Evolutionary conservation across 2,329 filamentous ascomycete species (phyloP).

Genomic region (Stagonosporopsis tanaceti): DNA sequence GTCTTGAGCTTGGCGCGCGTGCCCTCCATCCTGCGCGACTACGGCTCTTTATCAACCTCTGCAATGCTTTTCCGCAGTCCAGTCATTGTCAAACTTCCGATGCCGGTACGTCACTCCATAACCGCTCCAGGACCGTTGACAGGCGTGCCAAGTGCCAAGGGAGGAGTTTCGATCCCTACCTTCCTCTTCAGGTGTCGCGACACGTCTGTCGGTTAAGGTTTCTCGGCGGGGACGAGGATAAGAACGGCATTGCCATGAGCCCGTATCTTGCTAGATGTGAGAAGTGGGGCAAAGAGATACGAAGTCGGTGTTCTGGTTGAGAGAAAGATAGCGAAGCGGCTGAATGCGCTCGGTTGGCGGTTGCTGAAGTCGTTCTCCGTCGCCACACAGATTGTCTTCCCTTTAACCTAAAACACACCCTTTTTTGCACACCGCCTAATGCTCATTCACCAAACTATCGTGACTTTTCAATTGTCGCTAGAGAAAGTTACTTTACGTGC

Average conservation of each 20-base stretch:
- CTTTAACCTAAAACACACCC: background rate
- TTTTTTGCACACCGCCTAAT: no score
- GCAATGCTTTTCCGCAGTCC: background rate
- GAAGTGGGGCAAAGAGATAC: slow-evolving; percentile 8
- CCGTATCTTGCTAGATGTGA: background rate
- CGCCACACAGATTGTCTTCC: background rate
- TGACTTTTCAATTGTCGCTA: background rate
- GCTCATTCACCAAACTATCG: background rate
- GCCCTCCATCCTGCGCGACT: background rate
- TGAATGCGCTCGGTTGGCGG: slow-evolving; percentile 6
- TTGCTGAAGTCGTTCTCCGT: background rate
- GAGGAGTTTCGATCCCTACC: slow-evolving; percentile 18
- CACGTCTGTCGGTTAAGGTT: background rate
- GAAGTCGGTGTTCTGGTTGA: slow-evolving; percentile 1
- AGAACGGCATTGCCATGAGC: background rate
- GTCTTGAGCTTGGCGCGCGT: background rate
- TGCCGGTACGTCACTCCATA: slow-evolving; percentile 34
- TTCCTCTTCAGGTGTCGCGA: slow-evolving; percentile 21
- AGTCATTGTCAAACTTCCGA: slow-evolving; percentile 9
- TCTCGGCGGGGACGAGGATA: slow-evolving; percentile 5
- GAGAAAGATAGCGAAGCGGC: background rate
- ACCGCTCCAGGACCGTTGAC: slow-evolving; percentile 23
- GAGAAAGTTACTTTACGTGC: background rate
- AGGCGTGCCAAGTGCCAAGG: slow-evolving; percentile 31
- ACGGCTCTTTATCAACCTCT: slow-evolving; percentile 9